phyloP scores from a whole-genome alignment of 192 early-diverging fungal genomes.

The Coemansia reversa region DNA sequence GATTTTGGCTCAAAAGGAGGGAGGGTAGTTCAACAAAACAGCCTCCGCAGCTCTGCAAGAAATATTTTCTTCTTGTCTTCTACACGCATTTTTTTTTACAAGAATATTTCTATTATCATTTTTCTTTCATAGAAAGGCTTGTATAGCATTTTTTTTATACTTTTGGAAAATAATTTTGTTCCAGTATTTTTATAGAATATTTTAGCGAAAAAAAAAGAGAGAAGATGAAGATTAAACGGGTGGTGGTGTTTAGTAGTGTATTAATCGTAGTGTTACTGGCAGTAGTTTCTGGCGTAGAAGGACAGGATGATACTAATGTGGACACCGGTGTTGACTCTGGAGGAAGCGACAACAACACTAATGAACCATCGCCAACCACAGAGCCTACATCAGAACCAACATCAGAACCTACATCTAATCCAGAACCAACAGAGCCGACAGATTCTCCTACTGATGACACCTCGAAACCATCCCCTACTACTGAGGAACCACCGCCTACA shows the following conservation, averaged over 20 bases:
- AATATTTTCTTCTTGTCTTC: background rate
- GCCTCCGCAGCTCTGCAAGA: background rate
- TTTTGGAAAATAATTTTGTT: background rate
- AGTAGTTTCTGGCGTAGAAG: background rate
- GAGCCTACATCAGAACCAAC: background rate
- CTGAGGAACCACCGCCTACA: background rate
- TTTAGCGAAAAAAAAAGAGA: background rate
- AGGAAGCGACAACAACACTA: background rate
- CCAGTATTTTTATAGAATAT: background rate
- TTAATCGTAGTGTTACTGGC: background rate
- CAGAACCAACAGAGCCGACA: too few relatives aligned
- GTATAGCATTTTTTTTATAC: background rate
- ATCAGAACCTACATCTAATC: too few relatives aligned
- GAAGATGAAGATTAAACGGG: background rate
- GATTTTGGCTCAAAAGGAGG: background rate
- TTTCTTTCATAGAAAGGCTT: background rate
- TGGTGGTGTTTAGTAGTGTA: background rate
- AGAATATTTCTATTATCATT: background rate
- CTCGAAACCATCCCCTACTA: background rate
- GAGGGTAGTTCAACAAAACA: background rate
- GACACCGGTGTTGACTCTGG: background rate
- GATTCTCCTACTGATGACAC: background rate
- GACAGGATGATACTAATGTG: background rate
- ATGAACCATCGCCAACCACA: background rate
- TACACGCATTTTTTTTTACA: background rate